A percentile compares a stretch with the other conserved stretches of the same genome.
Conservation (phyloP, 2,329 filamentous ascomycete species). For the Diaporthe velutina region DNA sequence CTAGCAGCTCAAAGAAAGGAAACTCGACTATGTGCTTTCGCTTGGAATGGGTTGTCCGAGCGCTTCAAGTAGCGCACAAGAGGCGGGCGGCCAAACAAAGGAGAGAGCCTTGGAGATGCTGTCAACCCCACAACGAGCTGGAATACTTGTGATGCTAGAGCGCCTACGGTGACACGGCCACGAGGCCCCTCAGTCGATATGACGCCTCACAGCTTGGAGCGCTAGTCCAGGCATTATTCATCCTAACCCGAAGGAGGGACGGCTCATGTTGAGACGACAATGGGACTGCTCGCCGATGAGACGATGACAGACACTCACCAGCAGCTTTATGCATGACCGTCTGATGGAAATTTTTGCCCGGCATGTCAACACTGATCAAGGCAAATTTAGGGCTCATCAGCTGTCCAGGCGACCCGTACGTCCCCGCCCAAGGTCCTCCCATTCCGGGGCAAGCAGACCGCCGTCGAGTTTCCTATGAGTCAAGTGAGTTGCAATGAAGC, state of each 20-base stretch:
- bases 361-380: background rate
- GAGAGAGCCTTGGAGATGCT: background rate
- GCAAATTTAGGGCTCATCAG: background rate
- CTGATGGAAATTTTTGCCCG: background rate
- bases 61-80: background rate
- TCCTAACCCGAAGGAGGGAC: background rate
- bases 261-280: slow-evolving; percentile 9
- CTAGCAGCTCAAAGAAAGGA: background rate
- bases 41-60: background rate
- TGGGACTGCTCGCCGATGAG: background rate
- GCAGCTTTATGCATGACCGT: background rate
- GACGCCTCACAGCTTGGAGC: background rate
- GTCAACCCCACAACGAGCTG: background rate
- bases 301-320: background rate
- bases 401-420: background rate
- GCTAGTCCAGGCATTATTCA: background rate
- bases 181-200: too few species aligned
- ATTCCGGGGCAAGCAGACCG: background rate
- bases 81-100: background rate
- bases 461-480: background rate
- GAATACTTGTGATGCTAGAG: background rate
- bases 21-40: background rate
- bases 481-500: background rate
- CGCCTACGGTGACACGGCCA: background rate
- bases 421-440: background rate